These are phyloP conservation scores for Trametes polyzona DNA, from an alignment of 1,284 basidiomycete species.

Conservation along the genomic window DNA sequence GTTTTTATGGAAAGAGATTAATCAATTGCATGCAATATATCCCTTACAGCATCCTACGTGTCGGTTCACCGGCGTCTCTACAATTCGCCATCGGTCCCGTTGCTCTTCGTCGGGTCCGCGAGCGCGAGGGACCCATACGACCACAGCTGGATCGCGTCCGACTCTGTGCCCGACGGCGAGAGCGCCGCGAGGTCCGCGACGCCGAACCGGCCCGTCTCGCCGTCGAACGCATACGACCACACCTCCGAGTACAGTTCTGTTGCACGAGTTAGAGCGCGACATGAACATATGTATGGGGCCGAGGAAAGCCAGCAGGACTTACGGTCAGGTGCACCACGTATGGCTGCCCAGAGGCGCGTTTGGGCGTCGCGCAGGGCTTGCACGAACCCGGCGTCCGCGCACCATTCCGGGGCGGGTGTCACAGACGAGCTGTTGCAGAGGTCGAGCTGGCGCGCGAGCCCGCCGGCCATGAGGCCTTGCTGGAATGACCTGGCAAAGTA, in stretches of 20 bases:
- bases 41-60: no score
- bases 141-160: conserved; percentile 35
- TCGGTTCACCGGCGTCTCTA: background rate
- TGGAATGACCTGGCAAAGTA: conserved; percentile 26
- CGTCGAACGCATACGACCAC: conserved; percentile 34
- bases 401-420: conserved; percentile 38
- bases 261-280: no score
- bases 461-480: conserved; percentile 48
- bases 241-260: conserved; percentile 33
- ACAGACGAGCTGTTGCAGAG: conserved; percentile 35
- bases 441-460: conserved; percentile 42
- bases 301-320: background rate
- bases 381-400: conserved; percentile 38
- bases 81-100: no score
- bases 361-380: conserved; percentile 38
- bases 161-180: conserved; percentile 30
- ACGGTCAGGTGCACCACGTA: conserved; percentile 39
- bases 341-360: conserved; percentile 42
- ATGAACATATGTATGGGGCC: no score
- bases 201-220: conserved; percentile 26
- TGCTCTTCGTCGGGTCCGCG: conserved; percentile 11
- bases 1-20: no score
- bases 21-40: no score
- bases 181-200: conserved; percentile 29
- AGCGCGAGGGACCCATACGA: conserved; percentile 27